A percentile compares a stretch with the other conserved stretches of the same genome.
phyloP scores from a whole-genome alignment of 495 filamentous ascomycete genomes.

The Thermothielavioides terrestris region DNA sequence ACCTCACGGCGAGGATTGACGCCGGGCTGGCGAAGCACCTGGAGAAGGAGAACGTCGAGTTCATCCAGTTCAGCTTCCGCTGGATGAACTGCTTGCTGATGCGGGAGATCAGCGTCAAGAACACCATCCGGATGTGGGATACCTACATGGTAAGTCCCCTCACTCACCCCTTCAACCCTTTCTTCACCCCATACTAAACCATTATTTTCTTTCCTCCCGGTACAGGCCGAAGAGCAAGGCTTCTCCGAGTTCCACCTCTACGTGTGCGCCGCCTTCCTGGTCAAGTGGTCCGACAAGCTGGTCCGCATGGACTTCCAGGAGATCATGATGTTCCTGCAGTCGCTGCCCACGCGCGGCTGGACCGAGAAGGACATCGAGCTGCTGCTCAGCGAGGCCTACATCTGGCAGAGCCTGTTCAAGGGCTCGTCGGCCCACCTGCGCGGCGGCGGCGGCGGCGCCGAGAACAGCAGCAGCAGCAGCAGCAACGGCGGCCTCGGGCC shows the following conservation, averaged over 20 bases:
- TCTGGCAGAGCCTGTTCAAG: conserved; percentile 90
- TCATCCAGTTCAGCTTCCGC: conserved; percentile 97
- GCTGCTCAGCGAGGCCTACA: conserved; percentile 87
- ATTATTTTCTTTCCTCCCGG: background rate
- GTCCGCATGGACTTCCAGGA: conserved; percentile 98
- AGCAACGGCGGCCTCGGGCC: too few species aligned
- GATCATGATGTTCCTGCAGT: conserved; percentile 98
- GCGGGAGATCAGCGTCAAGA: conserved; percentile 91
- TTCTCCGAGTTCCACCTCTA: conserved; percentile 98
- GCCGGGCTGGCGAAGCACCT: conserved; percentile 75
- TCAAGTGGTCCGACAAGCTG: conserved; percentile 93
- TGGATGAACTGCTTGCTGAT: conserved; percentile 99
- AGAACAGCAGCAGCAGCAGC: too few species aligned
- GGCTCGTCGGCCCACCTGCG: conserved; percentile 79
- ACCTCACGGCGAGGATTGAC: conserved; percentile 87
- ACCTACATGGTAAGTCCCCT: conserved; percentile 73
- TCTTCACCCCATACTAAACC: background rate
- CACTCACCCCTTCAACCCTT: background rate
- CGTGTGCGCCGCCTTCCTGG: conserved; percentile 96
- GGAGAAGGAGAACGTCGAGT: conserved; percentile 84
- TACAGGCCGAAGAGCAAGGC: conserved; percentile 90
- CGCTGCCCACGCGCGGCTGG: conserved; percentile 88
- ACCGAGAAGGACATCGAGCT: conserved; percentile 97
- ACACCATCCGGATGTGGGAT: conserved; percentile 98
- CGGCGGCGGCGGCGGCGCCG: too few species aligned